phyloP scores from a whole-genome alignment of 106 monocot genomes.

The Dendrobium nobile region DNA sequence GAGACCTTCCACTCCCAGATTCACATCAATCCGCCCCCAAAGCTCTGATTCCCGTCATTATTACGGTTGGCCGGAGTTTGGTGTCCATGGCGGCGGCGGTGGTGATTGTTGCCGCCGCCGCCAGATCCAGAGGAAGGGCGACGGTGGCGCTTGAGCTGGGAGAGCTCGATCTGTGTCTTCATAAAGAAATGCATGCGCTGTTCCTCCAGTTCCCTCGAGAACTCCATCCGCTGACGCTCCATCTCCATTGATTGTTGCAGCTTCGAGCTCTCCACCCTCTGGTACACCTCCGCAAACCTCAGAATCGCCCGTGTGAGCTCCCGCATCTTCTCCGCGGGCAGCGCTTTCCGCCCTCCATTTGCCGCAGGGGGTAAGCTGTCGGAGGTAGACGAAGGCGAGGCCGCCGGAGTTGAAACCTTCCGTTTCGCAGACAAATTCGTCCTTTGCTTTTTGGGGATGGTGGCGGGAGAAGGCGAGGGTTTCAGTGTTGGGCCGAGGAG shows the following conservation, averaged over 20 bases:
- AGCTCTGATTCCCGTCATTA: background rate
- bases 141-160: slow-evolving; percentile 15
- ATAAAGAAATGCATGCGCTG: slow-evolving; percentile 73
- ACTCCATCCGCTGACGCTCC: slow-evolving; percentile 66
- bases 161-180: slow-evolving; percentile 44
- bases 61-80: background rate
- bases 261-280: slow-evolving; percentile 61
- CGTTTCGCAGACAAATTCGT: background rate
- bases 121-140: background rate
- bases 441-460: slow-evolving; percentile 24
- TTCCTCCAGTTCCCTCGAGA: slow-evolving; percentile 54
- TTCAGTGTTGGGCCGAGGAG: slow-evolving; percentile 39
- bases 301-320: slow-evolving; percentile 47
- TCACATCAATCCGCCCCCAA: background rate
- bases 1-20: background rate
- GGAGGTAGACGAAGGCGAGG: slow-evolving; percentile 23
- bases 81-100: background rate
- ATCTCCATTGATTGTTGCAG: slow-evolving; percentile 53
- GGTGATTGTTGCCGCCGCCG: background rate
- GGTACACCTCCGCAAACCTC: slow-evolving; percentile 64
- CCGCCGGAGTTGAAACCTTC: slow-evolving; percentile 6
- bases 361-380: slow-evolving; percentile 35
- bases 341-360: background rate
- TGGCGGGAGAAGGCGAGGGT: background rate
- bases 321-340: background rate